Conservation (phyloP, 2,329 filamentous ascomycete species). For the Diaporthe destruens region DNA sequence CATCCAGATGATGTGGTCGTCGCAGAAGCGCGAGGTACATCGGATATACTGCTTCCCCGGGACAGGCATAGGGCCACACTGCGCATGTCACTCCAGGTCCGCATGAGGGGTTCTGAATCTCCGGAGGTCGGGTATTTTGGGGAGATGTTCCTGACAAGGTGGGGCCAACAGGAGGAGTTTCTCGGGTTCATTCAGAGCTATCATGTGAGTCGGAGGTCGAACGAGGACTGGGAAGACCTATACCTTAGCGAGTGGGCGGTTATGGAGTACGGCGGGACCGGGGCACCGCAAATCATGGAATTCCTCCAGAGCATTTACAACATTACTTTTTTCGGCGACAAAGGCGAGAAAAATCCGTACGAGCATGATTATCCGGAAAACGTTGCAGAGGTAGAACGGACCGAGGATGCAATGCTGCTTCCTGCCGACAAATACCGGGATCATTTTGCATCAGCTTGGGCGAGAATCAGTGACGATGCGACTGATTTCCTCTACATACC, state of each 20-base stretch:
- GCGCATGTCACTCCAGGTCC: constrained; percentile 20
- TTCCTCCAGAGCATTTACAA: too few relatives aligned
- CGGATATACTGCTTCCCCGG: background rate
- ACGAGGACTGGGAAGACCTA: background rate
- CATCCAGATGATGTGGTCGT: fast-evolving
- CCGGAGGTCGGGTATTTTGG: background rate
- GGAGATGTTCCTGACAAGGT: constrained; percentile 9
- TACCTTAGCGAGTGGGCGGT: background rate
- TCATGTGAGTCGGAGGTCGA: background rate
- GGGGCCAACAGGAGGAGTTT: background rate
- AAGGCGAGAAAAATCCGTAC: too few relatives aligned
- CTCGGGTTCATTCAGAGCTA: background rate
- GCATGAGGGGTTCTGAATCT: background rate
- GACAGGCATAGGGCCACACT: background rate
- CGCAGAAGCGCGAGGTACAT: background rate
- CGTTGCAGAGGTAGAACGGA: too few relatives aligned
- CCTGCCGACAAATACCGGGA: background rate
- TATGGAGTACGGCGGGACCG: too few relatives aligned
- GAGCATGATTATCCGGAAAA: too few relatives aligned
- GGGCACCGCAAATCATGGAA: too few relatives aligned
- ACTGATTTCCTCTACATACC: background rate
- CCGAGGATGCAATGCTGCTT: background rate
- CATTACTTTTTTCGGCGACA: too few relatives aligned
- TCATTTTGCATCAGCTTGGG: background rate
- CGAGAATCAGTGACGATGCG: background rate